Evolutionary conservation across 306 rosid species (phyloP).

Genomic region (Sechiopsis laciniata): DNA sequence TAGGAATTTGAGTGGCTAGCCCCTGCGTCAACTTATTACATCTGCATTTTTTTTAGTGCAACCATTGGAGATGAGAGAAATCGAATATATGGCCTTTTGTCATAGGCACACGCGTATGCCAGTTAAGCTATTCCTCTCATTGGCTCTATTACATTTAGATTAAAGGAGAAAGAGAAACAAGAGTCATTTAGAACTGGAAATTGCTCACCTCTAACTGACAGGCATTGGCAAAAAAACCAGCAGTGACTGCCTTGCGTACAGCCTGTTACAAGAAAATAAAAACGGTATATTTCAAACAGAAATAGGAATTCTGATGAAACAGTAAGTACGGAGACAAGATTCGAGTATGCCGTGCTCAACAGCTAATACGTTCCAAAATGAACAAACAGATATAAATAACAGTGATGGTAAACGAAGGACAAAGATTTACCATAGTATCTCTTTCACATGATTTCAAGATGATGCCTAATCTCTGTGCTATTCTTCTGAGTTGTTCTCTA

Average conservation of each 20-base stretch:
- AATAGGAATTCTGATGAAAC: neutral
- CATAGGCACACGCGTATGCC: too few species aligned
- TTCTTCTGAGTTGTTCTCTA: conserved; percentile 82
- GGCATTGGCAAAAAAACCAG: conserved; percentile 76
- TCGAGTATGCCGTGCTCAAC: neutral
- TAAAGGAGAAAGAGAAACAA: neutral
- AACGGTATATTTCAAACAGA: neutral
- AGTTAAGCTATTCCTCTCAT: too few species aligned
- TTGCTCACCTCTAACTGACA: conserved; percentile 65
- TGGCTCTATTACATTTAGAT: neutral
- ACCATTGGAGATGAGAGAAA: too few species aligned
- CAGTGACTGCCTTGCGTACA: conserved; percentile 73
- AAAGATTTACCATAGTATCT: conserved; percentile 52
- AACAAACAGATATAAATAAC: neutral
- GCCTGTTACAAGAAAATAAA: conserved; percentile 38
- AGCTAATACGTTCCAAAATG: neutral
- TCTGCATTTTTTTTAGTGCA: neutral
- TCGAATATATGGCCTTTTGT: too few species aligned
- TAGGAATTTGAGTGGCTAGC: neutral
- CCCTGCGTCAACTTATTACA: neutral
- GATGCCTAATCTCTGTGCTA: conserved; percentile 75
- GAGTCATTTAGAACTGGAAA: conserved; percentile 17
- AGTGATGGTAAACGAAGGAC: neutral
- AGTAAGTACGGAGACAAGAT: neutral
- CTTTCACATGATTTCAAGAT: conserved; percentile 63